Percentiles rank a stretch among this genome's conserved stretches.
phyloP scores from a whole-genome alignment of 805 yeast species.

The Kodamaea hsintzibuensis region DNA sequence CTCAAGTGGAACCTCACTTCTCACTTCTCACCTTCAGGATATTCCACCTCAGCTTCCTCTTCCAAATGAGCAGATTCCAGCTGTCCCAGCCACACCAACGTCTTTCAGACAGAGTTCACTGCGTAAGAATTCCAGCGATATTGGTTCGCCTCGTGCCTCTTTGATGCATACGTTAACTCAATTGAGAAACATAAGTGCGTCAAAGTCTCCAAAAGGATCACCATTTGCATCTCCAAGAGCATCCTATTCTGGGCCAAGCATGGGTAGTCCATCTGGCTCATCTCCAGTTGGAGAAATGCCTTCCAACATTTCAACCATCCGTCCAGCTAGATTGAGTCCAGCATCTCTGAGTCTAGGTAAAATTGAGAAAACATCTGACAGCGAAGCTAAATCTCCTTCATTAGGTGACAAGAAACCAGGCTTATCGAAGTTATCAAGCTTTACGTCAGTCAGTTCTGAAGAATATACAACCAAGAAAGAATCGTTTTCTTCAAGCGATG shows the following conservation, averaged over 20 bases:
- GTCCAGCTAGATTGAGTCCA: conserved; percentile 1
- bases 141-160: conserved; percentile 41
- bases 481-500: conserved; percentile 9
- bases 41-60: conserved; percentile 60
- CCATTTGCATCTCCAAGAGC: conserved; percentile 51
- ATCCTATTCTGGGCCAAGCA: conserved; percentile 23
- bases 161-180: conserved; percentile 41
- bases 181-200: conserved; percentile 36
- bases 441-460: conserved; percentile 5
- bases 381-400: background rate
- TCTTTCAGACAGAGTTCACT: conserved; percentile 35
- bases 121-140: conserved; percentile 37
- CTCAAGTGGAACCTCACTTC: conserved; percentile 25
- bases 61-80: conserved; percentile 55
- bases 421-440: conserved; percentile 8
- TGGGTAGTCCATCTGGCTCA: background rate
- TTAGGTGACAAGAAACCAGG: conserved; percentile 4
- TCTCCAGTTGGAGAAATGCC: background rate
- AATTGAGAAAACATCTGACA: background rate
- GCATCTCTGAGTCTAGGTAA: background rate
- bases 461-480: conserved; percentile 1
- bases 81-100: conserved; percentile 37
- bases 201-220: conserved; percentile 38
- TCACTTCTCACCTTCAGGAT: conserved; percentile 34
- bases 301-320: background rate